Percentiles rank a stretch among this genome's conserved stretches.
phyloP scores from a whole-genome alignment of 2,329 filamentous ascomycete species.

The Claviceps capensis region DNA sequence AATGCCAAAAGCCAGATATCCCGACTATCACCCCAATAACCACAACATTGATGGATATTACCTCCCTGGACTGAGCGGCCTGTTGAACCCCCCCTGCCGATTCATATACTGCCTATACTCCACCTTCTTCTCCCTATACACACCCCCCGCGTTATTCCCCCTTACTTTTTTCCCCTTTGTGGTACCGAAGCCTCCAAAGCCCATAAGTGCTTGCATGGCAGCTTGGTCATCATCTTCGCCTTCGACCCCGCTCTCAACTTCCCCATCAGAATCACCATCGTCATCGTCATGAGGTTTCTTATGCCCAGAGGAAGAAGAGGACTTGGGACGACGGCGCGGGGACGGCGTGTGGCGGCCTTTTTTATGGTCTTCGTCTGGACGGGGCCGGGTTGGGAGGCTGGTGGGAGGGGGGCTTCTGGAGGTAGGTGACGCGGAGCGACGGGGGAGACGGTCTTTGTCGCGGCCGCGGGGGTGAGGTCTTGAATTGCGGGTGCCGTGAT shows the following conservation, averaged over 20 bases:
- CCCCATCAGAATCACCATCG: no score
- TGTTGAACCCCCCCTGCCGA: constrained; percentile 66
- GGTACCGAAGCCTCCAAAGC: constrained; percentile 71
- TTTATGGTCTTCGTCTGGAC: constrained; percentile 8
- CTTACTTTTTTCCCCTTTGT: constrained; percentile 83
- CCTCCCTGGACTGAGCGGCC: constrained; percentile 51
- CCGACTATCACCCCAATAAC: no score
- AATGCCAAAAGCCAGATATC: no score
- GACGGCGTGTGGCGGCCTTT: constrained; percentile 12
- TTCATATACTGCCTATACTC: constrained; percentile 98
- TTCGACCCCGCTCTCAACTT: no score
- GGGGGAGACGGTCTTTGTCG: constrained; percentile 14
- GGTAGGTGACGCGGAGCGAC: constrained; percentile 25
- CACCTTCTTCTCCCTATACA: constrained; percentile 86
- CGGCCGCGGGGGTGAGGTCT: constrained; percentile 8
- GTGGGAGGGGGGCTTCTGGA: constrained; percentile 12
- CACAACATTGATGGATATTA: constrained; percentile 9
- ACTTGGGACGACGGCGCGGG: constrained; percentile 1
- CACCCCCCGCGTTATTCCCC: constrained; percentile 72
- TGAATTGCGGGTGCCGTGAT: constrained; percentile 5
- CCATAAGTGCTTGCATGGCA: constrained; percentile 77
- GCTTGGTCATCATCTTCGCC: constrained; percentile 49
- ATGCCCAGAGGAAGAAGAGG: constrained; percentile 12
- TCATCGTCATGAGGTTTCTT: no score
- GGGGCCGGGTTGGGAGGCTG: constrained; percentile 21